Base-by-base conservation (phyloP, 1,284 basidiomycete species). In the Rhodotorula sp. region DNA sequence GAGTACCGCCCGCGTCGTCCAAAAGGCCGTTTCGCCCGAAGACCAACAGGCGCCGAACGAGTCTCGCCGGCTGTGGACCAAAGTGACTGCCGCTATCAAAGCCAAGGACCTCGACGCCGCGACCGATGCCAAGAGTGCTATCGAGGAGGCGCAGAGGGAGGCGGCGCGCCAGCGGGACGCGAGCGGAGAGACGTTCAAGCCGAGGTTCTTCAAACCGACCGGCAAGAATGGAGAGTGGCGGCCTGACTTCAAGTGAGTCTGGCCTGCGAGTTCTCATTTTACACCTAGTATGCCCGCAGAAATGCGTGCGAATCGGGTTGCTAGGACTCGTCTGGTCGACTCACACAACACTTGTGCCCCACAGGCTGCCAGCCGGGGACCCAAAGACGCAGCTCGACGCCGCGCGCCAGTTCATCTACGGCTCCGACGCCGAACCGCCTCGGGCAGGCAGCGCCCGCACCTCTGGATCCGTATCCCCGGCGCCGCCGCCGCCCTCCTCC, bases 61-160 rank as follows among this genome's bases (percentile, higher is more conserved):
- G 83, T 72, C 64, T 14, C 49, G 69, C 75, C 90, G 91, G 76
- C 83, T 98, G 64, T 99, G 96, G 96, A 80, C 84, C 54, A 87
- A 89, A 67, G 85, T 99, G 57, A 99, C 96, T 23, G 84, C 87
- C 34, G 97, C 95, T 26, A 98, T 99, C 82, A 83, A 87, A 64
- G 84, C 85, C 58, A 92, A 90, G 79, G 92, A 99, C 81, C 94
- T 98, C 90, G 92, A 94, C 78, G 90, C 88, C 34, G 97, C 97
- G 18, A 97, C 95, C 15, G 87, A 88, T 56, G 91, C 91, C 61
- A 99, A 99, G 85, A 87, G 0, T 86, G 56, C 86, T 20, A 93
- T 99, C 3, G 96, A 99, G 83, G 94, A 97, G 78, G 88, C 88
- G 46, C 96, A 99, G 82, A 86, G 96, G 64, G 91, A 95, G 77